Base-by-base conservation (phyloP, 148 eudicot genomes). In the Mesembryanthemum crystallinum region DNA sequence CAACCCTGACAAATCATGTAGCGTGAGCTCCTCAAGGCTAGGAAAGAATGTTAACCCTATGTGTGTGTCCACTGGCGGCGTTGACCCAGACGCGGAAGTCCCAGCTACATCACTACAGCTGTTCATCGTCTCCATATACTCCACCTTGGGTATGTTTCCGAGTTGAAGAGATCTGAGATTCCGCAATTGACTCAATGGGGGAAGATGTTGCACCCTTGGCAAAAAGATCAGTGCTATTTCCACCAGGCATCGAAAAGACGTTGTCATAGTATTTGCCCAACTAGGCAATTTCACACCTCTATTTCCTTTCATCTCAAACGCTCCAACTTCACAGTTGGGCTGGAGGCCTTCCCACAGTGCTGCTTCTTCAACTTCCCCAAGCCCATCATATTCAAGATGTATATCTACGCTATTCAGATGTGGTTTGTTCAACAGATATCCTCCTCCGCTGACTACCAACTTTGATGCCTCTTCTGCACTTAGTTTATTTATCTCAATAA, bases 11-110 rank as follows among this genome's bases (percentile, higher is more conserved):
- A 76, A 2, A 1, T 7, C 3, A 1, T 10, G 1, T 1, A 74
- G 29, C 5, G 1, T 8, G 32, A 74, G 71, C 28, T 28, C 35
- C 35, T 74, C 47, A 49, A 74, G 77, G 30, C 70, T 64, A 7
- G 77, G 77, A 32, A 49, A 74, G 32, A 64, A 66, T 3, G 18
- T 17, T 24, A n/a, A n/a, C n/a, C 8, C 7, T 20, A 20, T 15
- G 23, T n/a, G 23, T 18, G n/a, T 21, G 24, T 20, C 10, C 64
- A 7, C 1, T n/a, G n/a, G n/a, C 3, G 43, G 11, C 3, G 21
- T 8, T 14, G 66, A 27, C 10, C 3, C 15, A 1, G 42, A 37
- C 8, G 42, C 8, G 42, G 42, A 37, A 37, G 42, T 3, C 8
- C n/a, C n/a, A n/a, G 73, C 29, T 39, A 27, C 55, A 43, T 18